Evolutionary conservation across 2,329 filamentous ascomycete genomes (phyloP), one percentile per base, ranked within the genome.

Genomic region (Xylaria sp.): DNA sequence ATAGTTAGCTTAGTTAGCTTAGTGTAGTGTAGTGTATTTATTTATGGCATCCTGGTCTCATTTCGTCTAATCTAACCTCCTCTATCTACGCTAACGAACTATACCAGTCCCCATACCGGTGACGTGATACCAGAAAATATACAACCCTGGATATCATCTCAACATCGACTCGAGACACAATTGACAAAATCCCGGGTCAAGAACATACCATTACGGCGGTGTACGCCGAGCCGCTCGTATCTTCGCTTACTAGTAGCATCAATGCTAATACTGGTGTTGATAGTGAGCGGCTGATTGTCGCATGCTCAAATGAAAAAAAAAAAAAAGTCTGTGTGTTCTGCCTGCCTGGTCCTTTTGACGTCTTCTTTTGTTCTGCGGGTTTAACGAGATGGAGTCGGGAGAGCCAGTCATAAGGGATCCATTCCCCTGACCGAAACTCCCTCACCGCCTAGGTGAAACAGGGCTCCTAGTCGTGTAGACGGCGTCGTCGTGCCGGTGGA

Each of bases 361-460:
- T 44, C 21, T 50, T 54, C 8, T 40, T 8, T 23, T 18, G 40
- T 61, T 55, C 9, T 35, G n/a, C 23, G 53, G 53, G 23, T 51
- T 47, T 47, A 66, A 61, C 50, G 37, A 63, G 35, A 48, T 58
- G 65, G 57, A 70, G 60, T 68, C 51, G 25, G 61, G 23, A 60
- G 60, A 59, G 62, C 44, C 51, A 64, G 64, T 55, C 55, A 25
- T 60, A 54, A 61, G 55, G 60, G 64, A 67, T 65, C 47, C 65
- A 68, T 68, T 67, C 60, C 68, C 65, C 68, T 70, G 60, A 61
- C 65, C 65, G 61, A 70, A 68, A 70, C 65, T 64, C 42, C 25
- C 64, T 64, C 68, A 69, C 68, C 68, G 64, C 68, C 44, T 58
- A 69, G 64, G 64, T 69, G 68, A 69, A 69, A 69, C 68, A 69